A percentile compares a stretch with the other conserved stretches of the same genome.
These are phyloP conservation scores for Microbotryum violaceum DNA, from an alignment of 1,284 basidiomycete genomes.

Conservation along the genomic window DNA sequence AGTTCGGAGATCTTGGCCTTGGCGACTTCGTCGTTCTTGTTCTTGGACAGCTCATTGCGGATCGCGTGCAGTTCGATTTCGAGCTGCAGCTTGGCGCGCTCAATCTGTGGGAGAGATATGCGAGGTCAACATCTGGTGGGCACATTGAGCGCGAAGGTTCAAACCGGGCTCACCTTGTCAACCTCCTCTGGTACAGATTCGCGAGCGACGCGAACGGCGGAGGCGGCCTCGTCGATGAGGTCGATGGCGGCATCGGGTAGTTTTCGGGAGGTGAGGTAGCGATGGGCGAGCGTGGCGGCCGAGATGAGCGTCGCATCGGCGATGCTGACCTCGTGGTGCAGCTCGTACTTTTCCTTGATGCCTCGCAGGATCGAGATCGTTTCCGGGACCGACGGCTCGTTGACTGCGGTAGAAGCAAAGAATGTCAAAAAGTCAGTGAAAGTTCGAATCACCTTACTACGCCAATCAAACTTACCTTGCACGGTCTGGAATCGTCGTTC, in stretches of 20 bases:
- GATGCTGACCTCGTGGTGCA: constrained; percentile 85
- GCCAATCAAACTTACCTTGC: constrained; percentile 8
- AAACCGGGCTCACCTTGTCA: constrained; percentile 46
- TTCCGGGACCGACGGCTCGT: constrained; percentile 83
- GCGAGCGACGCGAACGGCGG: constrained; percentile 77
- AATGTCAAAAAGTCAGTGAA: not conserved
- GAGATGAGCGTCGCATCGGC: constrained; percentile 82
- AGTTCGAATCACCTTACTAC: not conserved
- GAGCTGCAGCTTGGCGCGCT: constrained; percentile 82
- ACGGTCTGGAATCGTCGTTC: constrained; percentile 69
- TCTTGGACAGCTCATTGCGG: constrained; percentile 47
- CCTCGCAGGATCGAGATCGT: constrained; percentile 90
- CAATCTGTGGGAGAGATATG: constrained; percentile 51
- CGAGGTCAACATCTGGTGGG: too few species aligned
- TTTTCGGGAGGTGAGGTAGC: constrained; percentile 57
- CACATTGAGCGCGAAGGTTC: too few species aligned
- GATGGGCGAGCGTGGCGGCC: constrained; percentile 86
- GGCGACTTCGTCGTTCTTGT: constrained; percentile 77
- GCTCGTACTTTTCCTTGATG: constrained; percentile 66
- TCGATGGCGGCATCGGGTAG: constrained; percentile 84
- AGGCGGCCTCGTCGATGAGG: constrained; percentile 86
- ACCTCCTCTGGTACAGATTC: constrained; percentile 93
- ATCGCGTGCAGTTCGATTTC: constrained; percentile 94
- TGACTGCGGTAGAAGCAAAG: constrained; percentile 75
- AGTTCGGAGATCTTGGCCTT: constrained; percentile 76